Base-by-base conservation (phyloP, 495 filamentous ascomycete genomes). In the Aspergillus carlsbadensis region DNA sequence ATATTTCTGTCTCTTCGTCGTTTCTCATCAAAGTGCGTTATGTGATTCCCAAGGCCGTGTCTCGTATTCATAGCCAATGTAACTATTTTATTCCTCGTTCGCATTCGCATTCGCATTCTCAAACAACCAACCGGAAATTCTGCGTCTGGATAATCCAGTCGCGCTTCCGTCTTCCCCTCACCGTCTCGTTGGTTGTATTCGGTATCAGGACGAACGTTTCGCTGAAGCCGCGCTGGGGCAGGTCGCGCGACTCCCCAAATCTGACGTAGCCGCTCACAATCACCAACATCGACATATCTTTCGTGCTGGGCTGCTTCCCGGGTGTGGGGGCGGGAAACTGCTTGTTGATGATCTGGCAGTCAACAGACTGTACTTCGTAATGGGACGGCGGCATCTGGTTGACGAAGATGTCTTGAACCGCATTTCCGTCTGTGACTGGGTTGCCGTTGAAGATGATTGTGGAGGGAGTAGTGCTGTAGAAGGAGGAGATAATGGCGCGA, bases 151-250 rank as follows among this genome's bases (percentile, higher is more conserved):
- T 84, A 34, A 92, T 68, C 81, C 85, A 91, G 34, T 74, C 75
- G 54, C 71, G 78, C 52, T 65, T 70, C 43, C 76, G 77, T 54
- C 72, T 76, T 39, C 76, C 70, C 24, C 71, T 72, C 31, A 60
- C 66, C 15, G 64, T 73, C 15, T 79, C 74, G 13, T 78, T 70
- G 18, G 85, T 81, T 59, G 80, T 80, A 64, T 92, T 92, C 18
- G 90, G 90, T 26, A 92, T 86, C 39, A 96, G 70, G 1, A 92
- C 78, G 58, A 93, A 85, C 6, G 75, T 84, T 63, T 96, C 90
- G 48, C 82, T 86, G 69, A 95, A 94, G 6, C 77, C 81, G 52
- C 81, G 80, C 65, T 81, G 79, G 10, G 78, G 75, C 15, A 75
- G 79, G 31, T 83, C 77, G 31, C 76, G 72, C 15, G 65, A 70